A percentile compares a stretch with the other conserved stretches of the same genome.
These are phyloP conservation scores for Croton laevigatus DNA, from an alignment of 441 rosid species.

Conservation along the genomic window DNA sequence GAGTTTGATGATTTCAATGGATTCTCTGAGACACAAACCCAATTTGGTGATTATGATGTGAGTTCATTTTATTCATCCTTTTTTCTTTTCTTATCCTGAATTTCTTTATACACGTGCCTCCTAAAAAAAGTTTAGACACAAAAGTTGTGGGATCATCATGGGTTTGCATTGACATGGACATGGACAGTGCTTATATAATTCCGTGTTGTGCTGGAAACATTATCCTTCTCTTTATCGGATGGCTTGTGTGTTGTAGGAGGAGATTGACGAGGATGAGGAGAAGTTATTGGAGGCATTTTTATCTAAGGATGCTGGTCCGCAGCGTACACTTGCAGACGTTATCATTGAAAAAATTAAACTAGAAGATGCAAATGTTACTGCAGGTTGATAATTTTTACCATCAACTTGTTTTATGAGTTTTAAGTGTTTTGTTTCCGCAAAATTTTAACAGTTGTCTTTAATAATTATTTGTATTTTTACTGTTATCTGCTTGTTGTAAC, in stretches of 20 bases:
- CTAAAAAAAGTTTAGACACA: too few relatives aligned
- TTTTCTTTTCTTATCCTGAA: too few relatives aligned
- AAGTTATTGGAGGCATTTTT: slow-evolving; percentile 74
- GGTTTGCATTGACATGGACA: background rate
- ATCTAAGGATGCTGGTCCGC: slow-evolving; percentile 60
- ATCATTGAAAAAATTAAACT: slow-evolving; percentile 67
- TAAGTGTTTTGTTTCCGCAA: background rate
- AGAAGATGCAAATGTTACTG: slow-evolving; percentile 46
- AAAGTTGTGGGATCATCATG: too few relatives aligned
- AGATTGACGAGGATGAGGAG: slow-evolving; percentile 77
- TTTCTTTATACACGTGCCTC: too few relatives aligned
- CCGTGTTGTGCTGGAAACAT: background rate
- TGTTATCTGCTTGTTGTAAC: slow-evolving; percentile 11
- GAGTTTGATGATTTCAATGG: slow-evolving; percentile 69
- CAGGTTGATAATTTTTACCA: slow-evolving; percentile 42
- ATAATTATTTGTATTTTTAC: background rate
- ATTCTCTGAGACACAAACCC: slow-evolving; percentile 56
- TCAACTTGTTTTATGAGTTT: background rate
- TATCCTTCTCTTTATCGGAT: background rate
- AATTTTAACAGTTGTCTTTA: background rate
- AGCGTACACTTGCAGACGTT: slow-evolving; percentile 71
- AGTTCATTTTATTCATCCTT: background rate
- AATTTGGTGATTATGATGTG: slow-evolving; percentile 52
- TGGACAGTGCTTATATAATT: background rate
- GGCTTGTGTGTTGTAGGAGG: slow-evolving; percentile 39